Evolutionary conservation across 202 grass and related monocot genomes (phyloP), one percentile per base, ranked within the genome.

Genomic region (Tripidium arundinaceum): DNA sequence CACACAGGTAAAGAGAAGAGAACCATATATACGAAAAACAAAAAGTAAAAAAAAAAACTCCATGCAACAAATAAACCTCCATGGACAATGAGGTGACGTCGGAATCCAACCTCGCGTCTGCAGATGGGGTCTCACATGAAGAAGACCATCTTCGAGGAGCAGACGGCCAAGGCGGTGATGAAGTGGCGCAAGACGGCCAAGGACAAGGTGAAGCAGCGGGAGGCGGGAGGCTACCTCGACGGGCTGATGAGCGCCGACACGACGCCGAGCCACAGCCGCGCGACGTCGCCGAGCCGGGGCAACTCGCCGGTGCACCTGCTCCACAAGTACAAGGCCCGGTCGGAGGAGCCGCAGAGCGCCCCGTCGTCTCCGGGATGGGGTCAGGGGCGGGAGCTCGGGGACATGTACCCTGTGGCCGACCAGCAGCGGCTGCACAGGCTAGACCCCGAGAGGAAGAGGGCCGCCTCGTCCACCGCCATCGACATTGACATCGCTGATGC

Each of bases 111-210:
- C n/a, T n/a, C n/a, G n/a, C n/a, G n/a, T n/a, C n/a, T n/a, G 22
- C 74, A 92, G 89, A 95, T 95, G 89, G 92, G 89, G 9, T 75
- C 92, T 6, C 49, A 92, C 65, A 92, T 95, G 87, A 95, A 92
- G 85, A 90, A 72, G 60, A 19, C 82, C 16, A 86, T 95, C 43
- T 95, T 95, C 43, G 79, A 95, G 26, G 89, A 95, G 61, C 82
- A 86, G 60, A 92, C 89, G 15, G 59, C 85, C 5, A 96, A 86
- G 39, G 90, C 85, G 6, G 72, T 96, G 22, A 79, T 59, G 42
- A 90, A 90, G 43, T 95, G 87, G 90, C 46, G 75, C 45, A 74
- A 90, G 11, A 40, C 50, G 7, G 96, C 90, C 24, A 84, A 68
- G 75, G 90, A 84, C 65, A 96, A 79, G 79, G 89, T 86, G 79